phyloP scores from a whole-genome alignment of 1,284 basidiomycete genomes.

The Cutaneotrichosporon dermatis region DNA sequence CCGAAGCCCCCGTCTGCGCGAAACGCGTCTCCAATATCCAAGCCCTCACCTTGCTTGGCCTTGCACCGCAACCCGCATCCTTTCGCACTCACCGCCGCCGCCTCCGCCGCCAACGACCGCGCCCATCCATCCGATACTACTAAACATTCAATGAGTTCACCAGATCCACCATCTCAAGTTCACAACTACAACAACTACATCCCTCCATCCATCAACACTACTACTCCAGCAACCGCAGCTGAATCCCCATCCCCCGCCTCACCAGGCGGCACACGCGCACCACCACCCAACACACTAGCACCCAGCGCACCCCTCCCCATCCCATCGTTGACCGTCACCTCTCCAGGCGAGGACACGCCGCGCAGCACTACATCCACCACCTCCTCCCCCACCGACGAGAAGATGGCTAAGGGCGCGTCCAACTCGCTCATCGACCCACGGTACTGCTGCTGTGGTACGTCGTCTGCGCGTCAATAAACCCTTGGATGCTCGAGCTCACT shows the following conservation, averaged over 20 bases:
- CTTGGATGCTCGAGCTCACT: neutral
- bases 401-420: constrained; percentile 50
- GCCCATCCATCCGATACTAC: neutral
- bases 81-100: too few relatives aligned
- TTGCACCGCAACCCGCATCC: too few relatives aligned
- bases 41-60: too few relatives aligned
- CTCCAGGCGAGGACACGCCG: neutral
- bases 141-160: neutral
- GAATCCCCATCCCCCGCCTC: neutral
- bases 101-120: neutral
- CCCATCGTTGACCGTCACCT: neutral
- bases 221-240: neutral
- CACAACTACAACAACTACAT: neutral
- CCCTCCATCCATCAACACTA: neutral
- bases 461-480: neutral
- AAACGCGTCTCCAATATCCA: too few relatives aligned
- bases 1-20: too few relatives aligned
- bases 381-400: constrained; percentile 33
- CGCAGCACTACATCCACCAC: neutral
- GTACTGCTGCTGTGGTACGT: constrained; percentile 47
- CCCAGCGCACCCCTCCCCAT: too few relatives aligned
- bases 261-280: neutral
- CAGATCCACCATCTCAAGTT: neutral
- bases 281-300: neutral
- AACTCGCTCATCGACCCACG: constrained; percentile 35